Base-by-base conservation (phyloP, 345 rosid species). In the Raphanus sativus region DNA sequence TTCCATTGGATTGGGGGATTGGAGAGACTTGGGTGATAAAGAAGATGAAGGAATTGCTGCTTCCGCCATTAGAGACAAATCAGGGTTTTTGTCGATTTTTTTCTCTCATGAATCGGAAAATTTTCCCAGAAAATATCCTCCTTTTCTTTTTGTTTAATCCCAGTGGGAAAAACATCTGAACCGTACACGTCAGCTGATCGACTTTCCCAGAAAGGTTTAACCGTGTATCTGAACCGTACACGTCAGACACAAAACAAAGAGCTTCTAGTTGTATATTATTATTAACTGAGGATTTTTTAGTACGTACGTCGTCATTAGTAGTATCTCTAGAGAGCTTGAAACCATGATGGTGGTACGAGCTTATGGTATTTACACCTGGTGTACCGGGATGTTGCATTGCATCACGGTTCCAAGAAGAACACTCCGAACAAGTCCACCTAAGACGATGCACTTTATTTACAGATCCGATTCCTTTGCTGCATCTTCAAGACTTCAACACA, bases 1-100 rank as follows among this genome's bases (percentile, higher is more conserved):
- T 76, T 87, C 87, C 65, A 83, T 77, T 6, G 81, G 78, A 77
- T 56, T 87, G 10, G 82, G 77, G 52, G 88, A 82, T 58, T 83
- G 83, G 2, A 82, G 74, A 4, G 80, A 21, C 63, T 67, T 83
- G 0, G 86, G 86, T 15, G 86, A 67, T 0, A 86, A 45, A n/a
- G 90, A 65, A 8, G 87, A 76, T 4, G 88, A 56, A 21, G 84
- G 56, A 69, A 70, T 72, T 36, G 80, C 62, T 71, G 80, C 62
- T 71, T 86, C 91, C 66, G 88, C 87, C 91, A 88, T 65, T 63
- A 64, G 34, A 74, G 56, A 28, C 3, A 5, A 28, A 28, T 66
- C 30, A 62, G 62, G 52, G 30, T 9, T 73, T 78, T 78, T 50
- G 12, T 45, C 63, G 58, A 73, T 73, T 67, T 28, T 28, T 28